These are phyloP conservation scores for Cryoendolithus antarcticus DNA, from an alignment of 2,329 filamentous ascomycete species.

Conservation along the genomic window DNA sequence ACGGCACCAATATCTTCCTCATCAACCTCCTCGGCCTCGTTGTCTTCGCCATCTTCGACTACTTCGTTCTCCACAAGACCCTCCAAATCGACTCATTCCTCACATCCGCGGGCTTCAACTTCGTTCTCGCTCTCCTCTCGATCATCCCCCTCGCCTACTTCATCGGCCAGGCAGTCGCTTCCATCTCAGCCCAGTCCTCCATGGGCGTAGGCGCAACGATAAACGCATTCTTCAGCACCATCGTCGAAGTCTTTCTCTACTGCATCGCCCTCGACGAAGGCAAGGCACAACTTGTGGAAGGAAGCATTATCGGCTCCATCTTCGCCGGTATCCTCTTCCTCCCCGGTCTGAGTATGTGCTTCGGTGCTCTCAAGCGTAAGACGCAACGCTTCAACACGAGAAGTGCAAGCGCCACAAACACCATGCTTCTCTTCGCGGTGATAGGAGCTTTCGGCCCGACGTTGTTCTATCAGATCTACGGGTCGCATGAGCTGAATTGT, in stretches of 20 bases:
- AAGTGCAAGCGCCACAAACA: constrained; percentile 91
- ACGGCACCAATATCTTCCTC: constrained; percentile 97
- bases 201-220: constrained; percentile 96
- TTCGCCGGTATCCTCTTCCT: constrained; percentile 93
- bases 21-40: constrained; percentile 94
- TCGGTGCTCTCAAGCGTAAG: constrained; percentile 93
- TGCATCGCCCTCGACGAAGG: constrained; percentile 87
- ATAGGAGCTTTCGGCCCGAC: constrained; percentile 93
- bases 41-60: constrained; percentile 90
- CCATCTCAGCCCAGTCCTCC: constrained; percentile 94
- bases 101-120: constrained; percentile 76
- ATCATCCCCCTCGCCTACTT: constrained; percentile 97
- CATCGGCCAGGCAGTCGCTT: constrained; percentile 94
- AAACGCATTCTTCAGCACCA: constrained; percentile 95
- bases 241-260: constrained; percentile 96
- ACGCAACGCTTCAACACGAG: constrained; percentile 96
- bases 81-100: constrained; percentile 60
- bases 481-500: constrained; percentile 90
- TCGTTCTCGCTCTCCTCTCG: constrained; percentile 70
- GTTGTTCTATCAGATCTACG: constrained; percentile 96
- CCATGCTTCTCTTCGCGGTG: constrained; percentile 92
- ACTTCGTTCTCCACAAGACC: constrained; percentile 59
- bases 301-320: constrained; percentile 93
- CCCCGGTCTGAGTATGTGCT: constrained; percentile 95
- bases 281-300: constrained; percentile 86